phyloP scores from a whole-genome alignment of 2,329 filamentous ascomycete species.

The Botrytis cinerea region DNA sequence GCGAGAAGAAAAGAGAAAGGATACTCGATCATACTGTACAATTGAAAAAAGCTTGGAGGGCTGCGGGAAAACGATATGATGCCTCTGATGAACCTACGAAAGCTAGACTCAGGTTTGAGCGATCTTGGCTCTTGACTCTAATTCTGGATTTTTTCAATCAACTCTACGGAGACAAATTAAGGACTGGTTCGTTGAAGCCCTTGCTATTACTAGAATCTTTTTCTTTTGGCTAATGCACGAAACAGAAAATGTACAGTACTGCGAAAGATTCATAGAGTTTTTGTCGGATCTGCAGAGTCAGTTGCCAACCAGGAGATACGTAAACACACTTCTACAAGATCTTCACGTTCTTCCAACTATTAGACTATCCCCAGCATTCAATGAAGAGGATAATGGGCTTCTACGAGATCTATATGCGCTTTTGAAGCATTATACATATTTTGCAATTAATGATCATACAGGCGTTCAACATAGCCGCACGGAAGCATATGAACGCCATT shows the following conservation, averaged over 20 bases:
- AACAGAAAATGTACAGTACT: constrained; percentile 73
- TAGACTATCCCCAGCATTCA: constrained; percentile 75
- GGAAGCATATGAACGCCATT: constrained; percentile 79
- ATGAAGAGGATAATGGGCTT: constrained; percentile 71
- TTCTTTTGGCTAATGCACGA: constrained; percentile 24
- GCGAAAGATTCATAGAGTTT: constrained; percentile 90
- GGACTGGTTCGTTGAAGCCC: constrained; percentile 45
- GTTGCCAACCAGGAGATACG: constrained; percentile 88
- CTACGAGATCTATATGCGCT: constrained; percentile 79
- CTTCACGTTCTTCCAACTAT: constrained; percentile 80
- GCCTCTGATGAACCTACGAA: constrained; percentile 79
- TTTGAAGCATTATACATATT: constrained; percentile 84
- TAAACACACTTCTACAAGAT: constrained; percentile 84
- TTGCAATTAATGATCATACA: constrained; percentile 88
- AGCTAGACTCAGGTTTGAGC: constrained; percentile 81
- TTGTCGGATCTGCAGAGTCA: constrained; percentile 90
- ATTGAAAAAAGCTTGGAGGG: constrained; percentile 87
- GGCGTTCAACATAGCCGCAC: constrained; percentile 71
- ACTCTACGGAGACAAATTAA: constrained; percentile 60
- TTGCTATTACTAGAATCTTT: background rate
- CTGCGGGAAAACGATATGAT: constrained; percentile 82
- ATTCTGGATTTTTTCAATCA: constrained; percentile 78
- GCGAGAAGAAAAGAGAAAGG: constrained; percentile 70
- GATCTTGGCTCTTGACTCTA: constrained; percentile 89
- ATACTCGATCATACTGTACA: constrained; percentile 73